A percentile compares a stretch with the other conserved stretches of the same genome.
Evolutionary conservation across 2,329 filamentous ascomycete species (phyloP).

Genomic region (Fusarium sambucinum): DNA sequence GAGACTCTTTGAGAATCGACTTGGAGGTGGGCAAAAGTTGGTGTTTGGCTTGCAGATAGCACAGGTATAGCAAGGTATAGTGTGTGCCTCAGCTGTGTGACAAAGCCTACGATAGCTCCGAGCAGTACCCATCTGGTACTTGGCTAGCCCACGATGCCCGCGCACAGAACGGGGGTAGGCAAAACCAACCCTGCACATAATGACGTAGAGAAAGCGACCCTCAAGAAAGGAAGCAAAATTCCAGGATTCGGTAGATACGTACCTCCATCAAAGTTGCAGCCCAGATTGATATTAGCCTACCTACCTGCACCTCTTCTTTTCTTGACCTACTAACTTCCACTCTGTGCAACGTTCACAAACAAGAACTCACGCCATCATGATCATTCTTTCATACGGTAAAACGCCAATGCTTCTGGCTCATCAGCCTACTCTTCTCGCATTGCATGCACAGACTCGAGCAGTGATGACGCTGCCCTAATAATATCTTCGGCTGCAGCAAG

Average conservation of each 20-base stretch:
- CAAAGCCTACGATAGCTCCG: background rate
- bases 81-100: background rate
- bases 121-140: slow-evolving; percentile 23
- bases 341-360: background rate
- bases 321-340: background rate
- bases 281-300: slow-evolving; percentile 10
- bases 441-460: slow-evolving; percentile 19
- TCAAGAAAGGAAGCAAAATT: slow-evolving; percentile 33
- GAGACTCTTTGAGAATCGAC: slow-evolving; percentile 34
- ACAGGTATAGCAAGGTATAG: slow-evolving; percentile 29
- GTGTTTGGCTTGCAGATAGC: slow-evolving; percentile 29
- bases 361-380: background rate
- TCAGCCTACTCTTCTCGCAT: slow-evolving; percentile 6
- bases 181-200: slow-evolving; percentile 39
- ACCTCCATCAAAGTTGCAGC: slow-evolving; percentile 12
- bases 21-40: slow-evolving; percentile 43
- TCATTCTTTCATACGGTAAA: background rate
- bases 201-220: slow-evolving; percentile 46
- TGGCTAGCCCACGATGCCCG: slow-evolving; percentile 29
- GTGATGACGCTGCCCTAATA: slow-evolving; percentile 26
- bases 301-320: slow-evolving; percentile 4
- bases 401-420: background rate
- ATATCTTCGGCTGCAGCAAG: slow-evolving; percentile 27
- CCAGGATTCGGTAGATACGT: slow-evolving; percentile 28
- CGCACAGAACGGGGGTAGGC: slow-evolving; percentile 29